Base-by-base conservation (phyloP, 2,329 filamentous ascomycete species). In the Botrytis fragariae region DNA sequence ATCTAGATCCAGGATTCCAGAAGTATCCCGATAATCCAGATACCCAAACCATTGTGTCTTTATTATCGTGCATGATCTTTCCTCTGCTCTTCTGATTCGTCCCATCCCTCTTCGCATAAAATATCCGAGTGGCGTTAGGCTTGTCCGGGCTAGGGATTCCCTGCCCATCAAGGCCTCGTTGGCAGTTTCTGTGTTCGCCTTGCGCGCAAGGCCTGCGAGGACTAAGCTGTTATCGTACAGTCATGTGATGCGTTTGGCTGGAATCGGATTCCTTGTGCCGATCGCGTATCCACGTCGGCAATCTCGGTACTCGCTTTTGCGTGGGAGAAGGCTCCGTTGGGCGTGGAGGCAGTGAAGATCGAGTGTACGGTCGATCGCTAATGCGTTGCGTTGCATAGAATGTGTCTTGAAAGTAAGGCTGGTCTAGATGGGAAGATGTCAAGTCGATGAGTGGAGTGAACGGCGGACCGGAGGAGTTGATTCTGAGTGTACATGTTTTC, bases 361-460 rank as follows among this genome's bases (percentile, higher is more conserved):
- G 63, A 61, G 63, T 61, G 60, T 64, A 42, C 63, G 39, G 54
- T 32, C 29, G 69, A 54, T 71, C 69, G 69, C 69, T 71, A 69
- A 61, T 25, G 51, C 7, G 32, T 69, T 35, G 42, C 32, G 29
- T 68, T 29, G 51, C 51, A 57, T 57, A 57, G 51, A 29, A 29
- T n/a, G n/a, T 57, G n/a, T 57, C 16, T 57, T 1, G 51, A 54
- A 54, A 57, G 51, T 8, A 32, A 57, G n/a, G 51, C 14, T 57
- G 51, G 51, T 57, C 51, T 57, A 57, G 51, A 57, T 57, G 51
- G 51, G 51, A 59, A 20, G 18, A 32, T 45, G 39, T 45, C n/a
- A 22, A 29, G 37, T 42, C 25, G 25, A 39, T 37, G 60, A 62
- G 60, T 42, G 60, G 35, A 57, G n/a, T 4, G 51, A 32, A 57